These are phyloP conservation scores for Phytophthora hibernalis DNA, from an alignment of 352 stramenopile genomes.

Conservation along the genomic window DNA sequence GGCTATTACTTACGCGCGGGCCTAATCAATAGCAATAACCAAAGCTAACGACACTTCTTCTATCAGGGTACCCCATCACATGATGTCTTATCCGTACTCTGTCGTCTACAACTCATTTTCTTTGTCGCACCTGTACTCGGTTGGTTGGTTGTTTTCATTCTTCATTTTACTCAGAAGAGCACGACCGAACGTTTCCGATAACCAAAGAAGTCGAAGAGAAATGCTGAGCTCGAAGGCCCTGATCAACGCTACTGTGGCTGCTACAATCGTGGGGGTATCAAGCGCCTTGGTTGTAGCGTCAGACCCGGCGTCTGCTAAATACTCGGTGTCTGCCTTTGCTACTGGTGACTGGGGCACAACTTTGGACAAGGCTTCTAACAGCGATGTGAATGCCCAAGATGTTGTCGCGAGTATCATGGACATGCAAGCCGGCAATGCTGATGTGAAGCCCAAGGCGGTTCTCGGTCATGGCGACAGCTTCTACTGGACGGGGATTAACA, in stretches of 20 bases:
- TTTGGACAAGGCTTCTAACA: slow-evolving; percentile 23
- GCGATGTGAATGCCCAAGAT: slow-evolving; percentile 26
- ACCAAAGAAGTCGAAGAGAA: no score
- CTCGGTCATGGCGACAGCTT: slow-evolving; percentile 33
- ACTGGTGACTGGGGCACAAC: slow-evolving; percentile 36
- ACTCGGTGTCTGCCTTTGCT: slow-evolving; percentile 28
- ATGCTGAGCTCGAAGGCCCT: slow-evolving; percentile 1
- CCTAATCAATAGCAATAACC: no score
- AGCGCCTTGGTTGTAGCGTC: slow-evolving; percentile 37
- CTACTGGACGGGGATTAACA: slow-evolving; percentile 36
- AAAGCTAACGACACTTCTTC: no score
- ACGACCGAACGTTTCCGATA: no score
- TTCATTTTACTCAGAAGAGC: neutral
- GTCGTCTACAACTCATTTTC: neutral
- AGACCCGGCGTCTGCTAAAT: slow-evolving; percentile 40
- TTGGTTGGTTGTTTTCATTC: neutral
- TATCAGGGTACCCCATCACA: neutral
- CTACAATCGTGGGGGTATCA: neutral
- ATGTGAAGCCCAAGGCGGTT: slow-evolving; percentile 21
- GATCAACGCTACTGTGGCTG: neutral
- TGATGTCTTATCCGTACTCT: neutral
- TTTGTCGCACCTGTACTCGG: neutral
- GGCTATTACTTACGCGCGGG: no score
- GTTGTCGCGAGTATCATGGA: slow-evolving; percentile 34
- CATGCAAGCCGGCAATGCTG: slow-evolving; percentile 6